phyloP scores from a whole-genome alignment of 805 yeast species.

The Saccharomycopsis fibuligera region DNA sequence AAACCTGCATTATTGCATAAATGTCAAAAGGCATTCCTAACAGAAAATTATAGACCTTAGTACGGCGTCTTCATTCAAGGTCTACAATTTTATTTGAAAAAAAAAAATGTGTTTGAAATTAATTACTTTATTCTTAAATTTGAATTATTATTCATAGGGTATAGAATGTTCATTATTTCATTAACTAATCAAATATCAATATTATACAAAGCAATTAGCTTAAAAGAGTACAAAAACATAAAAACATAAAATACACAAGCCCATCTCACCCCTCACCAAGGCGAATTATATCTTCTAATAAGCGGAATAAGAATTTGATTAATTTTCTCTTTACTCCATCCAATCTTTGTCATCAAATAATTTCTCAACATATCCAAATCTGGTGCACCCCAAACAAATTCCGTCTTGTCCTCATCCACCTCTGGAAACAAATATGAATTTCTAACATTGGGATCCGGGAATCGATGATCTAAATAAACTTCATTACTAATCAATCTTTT shows the following conservation, averaged over 20 bases:
- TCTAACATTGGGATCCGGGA: conserved; percentile 63
- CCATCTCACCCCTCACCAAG: conserved; percentile 25
- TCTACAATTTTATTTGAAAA: too few species aligned
- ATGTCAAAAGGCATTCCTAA: too few species aligned
- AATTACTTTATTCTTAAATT: too few species aligned
- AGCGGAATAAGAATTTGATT: conserved; percentile 85
- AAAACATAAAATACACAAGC: not conserved
- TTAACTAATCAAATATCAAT: too few species aligned
- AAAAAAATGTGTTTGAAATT: too few species aligned
- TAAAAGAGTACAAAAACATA: not conserved
- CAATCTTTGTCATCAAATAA: conserved; percentile 61
- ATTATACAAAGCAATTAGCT: not conserved
- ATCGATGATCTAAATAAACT: conserved; percentile 50
- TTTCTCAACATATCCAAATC: conserved; percentile 72
- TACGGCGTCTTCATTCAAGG: too few species aligned
- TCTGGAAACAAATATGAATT: conserved; percentile 77
- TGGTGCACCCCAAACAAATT: conserved; percentile 87
- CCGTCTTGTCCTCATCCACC: conserved; percentile 74
- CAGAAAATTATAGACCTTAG: too few species aligned
- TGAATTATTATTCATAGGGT: too few species aligned
- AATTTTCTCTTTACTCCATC: conserved; percentile 72
- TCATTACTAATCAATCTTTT: conserved; percentile 47
- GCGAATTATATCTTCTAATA: conserved; percentile 68
- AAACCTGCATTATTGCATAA: too few species aligned
- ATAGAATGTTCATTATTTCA: too few species aligned